These are phyloP conservation scores for Apiosordaria backusii DNA, from an alignment of 495 filamentous ascomycete genomes.

Conservation along the genomic window DNA sequence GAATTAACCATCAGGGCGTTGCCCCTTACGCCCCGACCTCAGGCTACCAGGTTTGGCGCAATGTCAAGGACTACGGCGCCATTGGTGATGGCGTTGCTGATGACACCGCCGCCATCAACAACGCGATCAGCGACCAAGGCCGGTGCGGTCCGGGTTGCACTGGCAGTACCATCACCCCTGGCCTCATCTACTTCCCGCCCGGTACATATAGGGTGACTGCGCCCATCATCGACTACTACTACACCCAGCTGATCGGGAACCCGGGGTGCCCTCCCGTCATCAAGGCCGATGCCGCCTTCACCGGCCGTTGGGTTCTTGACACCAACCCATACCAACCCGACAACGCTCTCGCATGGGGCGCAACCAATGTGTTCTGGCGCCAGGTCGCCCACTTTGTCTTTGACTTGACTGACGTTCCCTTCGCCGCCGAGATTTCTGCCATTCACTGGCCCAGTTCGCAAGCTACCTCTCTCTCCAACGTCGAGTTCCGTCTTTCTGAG, in stretches of 20 bases:
- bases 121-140: slow-evolving; percentile 67
- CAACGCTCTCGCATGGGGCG: slow-evolving; percentile 36
- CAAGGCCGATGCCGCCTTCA: slow-evolving; percentile 60
- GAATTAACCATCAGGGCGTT: slow-evolving; percentile 46
- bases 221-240: slow-evolving; percentile 63
- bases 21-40: slow-evolving; percentile 39
- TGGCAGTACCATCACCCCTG: slow-evolving; percentile 69
- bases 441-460: slow-evolving; percentile 80
- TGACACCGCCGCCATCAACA: slow-evolving; percentile 79
- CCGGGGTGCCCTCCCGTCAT: slow-evolving; percentile 61
- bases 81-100: slow-evolving; percentile 67
- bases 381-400: slow-evolving; percentile 72
- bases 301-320: slow-evolving; percentile 59
- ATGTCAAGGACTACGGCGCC: slow-evolving; percentile 57
- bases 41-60: slow-evolving; percentile 53
- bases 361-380: slow-evolving; percentile 73
- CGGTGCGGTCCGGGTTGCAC: slow-evolving; percentile 75
- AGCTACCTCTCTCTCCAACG: slow-evolving; percentile 70
- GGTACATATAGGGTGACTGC: slow-evolving; percentile 68
- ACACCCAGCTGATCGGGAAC: slow-evolving; percentile 67
- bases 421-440: slow-evolving; percentile 53
- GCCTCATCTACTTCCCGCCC: slow-evolving; percentile 71
- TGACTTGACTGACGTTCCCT: slow-evolving; percentile 59
- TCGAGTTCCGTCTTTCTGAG: slow-evolving; percentile 62
- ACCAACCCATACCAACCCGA: slow-evolving; percentile 44